phyloP scores from a whole-genome alignment of 495 filamentous ascomycete species.

The Bryoglossum gracile region DNA sequence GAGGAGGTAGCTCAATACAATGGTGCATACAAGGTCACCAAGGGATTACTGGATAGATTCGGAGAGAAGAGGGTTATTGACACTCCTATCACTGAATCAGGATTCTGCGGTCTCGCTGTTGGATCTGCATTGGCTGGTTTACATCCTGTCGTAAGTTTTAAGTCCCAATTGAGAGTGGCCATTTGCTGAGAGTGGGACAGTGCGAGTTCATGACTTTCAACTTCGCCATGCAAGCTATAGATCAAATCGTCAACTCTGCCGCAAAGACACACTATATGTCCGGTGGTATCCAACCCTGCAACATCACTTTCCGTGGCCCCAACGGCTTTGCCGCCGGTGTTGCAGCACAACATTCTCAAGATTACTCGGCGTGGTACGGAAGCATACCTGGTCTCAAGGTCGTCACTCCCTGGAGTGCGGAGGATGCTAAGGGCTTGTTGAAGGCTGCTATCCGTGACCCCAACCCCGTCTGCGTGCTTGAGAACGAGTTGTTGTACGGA shows the following conservation, averaged over 20 bases:
- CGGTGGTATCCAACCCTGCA: slow-evolving; percentile 97
- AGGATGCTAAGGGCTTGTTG: slow-evolving; percentile 95
- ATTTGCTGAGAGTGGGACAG: slow-evolving; percentile 34
- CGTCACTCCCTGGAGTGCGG: slow-evolving; percentile 87
- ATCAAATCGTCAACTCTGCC: slow-evolving; percentile 98
- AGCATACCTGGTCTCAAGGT: slow-evolving; percentile 97
- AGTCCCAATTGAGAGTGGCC: slow-evolving; percentile 1
- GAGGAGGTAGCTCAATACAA: slow-evolving; percentile 99
- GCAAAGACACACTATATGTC: slow-evolving; percentile 99
- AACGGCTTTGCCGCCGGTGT: slow-evolving; percentile 97
- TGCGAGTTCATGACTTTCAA: slow-evolving; percentile 99
- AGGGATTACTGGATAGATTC: slow-evolving; percentile 92
- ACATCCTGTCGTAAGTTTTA: slow-evolving; percentile 74
- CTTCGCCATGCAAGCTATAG: slow-evolving; percentile 99
- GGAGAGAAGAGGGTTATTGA: slow-evolving; percentile 97
- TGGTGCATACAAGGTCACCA: slow-evolving; percentile 99
- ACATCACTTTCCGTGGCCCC: slow-evolving; percentile 97
- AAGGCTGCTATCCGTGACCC: slow-evolving; percentile 98
- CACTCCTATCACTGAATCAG: slow-evolving; percentile 94
- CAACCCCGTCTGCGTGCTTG: slow-evolving; percentile 89
- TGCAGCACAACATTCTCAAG: slow-evolving; percentile 95
- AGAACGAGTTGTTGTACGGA: slow-evolving; percentile 98
- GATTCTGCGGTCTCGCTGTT: slow-evolving; percentile 86
- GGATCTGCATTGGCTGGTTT: slow-evolving; percentile 91
- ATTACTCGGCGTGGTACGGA: slow-evolving; percentile 97